Percentiles rank a stretch among this genome's conserved stretches.
These are phyloP conservation scores for Penicilliopsis zonata DNA, from an alignment of 495 filamentous ascomycete species.

Conservation along the genomic window DNA sequence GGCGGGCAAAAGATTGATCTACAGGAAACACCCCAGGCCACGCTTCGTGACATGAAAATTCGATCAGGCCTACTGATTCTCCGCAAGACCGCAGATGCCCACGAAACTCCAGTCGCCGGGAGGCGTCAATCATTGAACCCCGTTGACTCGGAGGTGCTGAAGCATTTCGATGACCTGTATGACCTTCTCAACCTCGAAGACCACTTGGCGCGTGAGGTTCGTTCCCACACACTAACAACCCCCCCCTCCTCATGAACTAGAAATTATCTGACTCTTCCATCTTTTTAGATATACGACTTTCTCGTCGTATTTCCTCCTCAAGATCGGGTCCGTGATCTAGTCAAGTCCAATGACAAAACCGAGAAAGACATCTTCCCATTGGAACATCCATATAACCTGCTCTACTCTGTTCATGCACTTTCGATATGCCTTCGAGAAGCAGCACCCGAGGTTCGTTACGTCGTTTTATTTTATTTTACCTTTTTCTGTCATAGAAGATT, in stretches of 20 bases:
- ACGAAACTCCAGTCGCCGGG: conserved; percentile 14
- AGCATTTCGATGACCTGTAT: conserved; percentile 80
- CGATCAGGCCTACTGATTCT: conserved; percentile 50
- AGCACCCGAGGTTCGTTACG: conserved; percentile 24
- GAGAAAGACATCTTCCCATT: conserved; percentile 53
- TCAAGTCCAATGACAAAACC: conserved; percentile 39
- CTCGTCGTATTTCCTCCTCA: conserved; percentile 62
- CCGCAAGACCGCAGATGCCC: conserved; percentile 26
- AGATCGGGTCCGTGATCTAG: conserved; percentile 42
- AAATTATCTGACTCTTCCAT: background rate
- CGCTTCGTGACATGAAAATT: conserved; percentile 32
- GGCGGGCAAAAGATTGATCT: conserved; percentile 39
- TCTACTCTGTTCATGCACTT: conserved; percentile 63
- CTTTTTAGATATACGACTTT: conserved; percentile 58
- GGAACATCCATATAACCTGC: conserved; percentile 55
- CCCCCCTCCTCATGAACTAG: background rate
- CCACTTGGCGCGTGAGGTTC: conserved; percentile 57
- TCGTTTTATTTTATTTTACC: too few species aligned
- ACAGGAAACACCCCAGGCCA: conserved; percentile 21
- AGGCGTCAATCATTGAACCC: conserved; percentile 26
- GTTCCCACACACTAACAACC: conserved; percentile 2
- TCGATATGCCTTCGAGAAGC: conserved; percentile 36
- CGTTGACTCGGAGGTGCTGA: conserved; percentile 64
- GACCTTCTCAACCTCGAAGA: conserved; percentile 63
- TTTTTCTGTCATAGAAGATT: background rate